Percentiles rank a stretch among this genome's conserved stretches.
phyloP scores from a whole-genome alignment of 495 filamentous ascomycete genomes.

The Penicillium manginii region DNA sequence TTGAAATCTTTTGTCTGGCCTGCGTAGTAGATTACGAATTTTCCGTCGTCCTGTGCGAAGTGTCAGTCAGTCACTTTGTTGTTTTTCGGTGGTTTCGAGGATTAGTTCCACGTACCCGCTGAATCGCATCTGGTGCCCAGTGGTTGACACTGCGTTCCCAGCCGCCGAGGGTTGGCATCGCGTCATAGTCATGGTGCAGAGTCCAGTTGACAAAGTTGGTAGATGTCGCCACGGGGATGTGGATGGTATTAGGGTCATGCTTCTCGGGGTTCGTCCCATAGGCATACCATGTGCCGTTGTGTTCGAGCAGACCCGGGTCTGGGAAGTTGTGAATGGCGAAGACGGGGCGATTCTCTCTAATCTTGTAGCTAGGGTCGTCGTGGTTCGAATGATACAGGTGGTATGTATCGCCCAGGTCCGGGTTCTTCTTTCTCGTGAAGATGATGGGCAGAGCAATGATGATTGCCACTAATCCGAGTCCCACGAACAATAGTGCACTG shows the following conservation, averaged over 20 bases:
- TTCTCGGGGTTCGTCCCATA: constrained; percentile 36
- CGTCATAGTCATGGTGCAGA: constrained; percentile 29
- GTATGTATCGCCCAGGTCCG: constrained; percentile 12
- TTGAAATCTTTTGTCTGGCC: constrained; percentile 40
- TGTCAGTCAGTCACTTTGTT: background rate
- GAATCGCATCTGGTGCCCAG: constrained; percentile 43
- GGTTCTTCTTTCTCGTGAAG: constrained; percentile 11
- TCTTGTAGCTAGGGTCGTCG: constrained; percentile 27
- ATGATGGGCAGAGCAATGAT: constrained; percentile 27
- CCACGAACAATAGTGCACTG: constrained; percentile 15
- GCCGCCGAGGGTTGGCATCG: constrained; percentile 28
- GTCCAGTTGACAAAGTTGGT: constrained; percentile 39
- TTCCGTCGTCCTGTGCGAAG: constrained; percentile 38
- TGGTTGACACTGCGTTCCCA: constrained; percentile 34
- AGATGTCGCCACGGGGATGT: constrained; percentile 38
- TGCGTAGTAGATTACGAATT: constrained; percentile 61
- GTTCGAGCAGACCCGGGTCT: constrained; percentile 39
- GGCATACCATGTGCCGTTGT: constrained; percentile 40
- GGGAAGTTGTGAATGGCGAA: constrained; percentile 37
- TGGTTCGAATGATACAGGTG: constrained; percentile 7
- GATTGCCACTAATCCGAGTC: constrained; percentile 17
- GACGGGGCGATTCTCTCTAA: constrained; percentile 25
- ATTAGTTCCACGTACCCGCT: constrained; percentile 29
- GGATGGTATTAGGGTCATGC: constrained; percentile 22
- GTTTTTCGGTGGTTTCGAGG: background rate